A percentile compares a stretch with the other conserved stretches of the same genome.
These are phyloP conservation scores for Neurospora pannonica DNA, from an alignment of 495 filamentous ascomycete species.

Conservation along the genomic window DNA sequence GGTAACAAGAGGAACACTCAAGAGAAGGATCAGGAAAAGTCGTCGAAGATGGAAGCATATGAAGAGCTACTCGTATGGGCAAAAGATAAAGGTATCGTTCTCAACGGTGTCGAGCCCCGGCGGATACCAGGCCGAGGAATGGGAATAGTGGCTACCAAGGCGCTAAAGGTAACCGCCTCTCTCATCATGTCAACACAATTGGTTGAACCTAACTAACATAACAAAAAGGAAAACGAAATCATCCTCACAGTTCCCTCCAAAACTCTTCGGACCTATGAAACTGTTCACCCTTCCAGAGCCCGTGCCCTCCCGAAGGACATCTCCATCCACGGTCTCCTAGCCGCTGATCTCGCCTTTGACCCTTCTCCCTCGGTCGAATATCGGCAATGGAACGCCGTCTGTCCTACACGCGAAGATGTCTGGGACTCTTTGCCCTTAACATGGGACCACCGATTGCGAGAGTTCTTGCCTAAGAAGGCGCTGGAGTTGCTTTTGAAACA, in stretches of 20 bases:
- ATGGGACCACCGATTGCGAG: constrained; percentile 46
- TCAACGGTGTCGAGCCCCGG: constrained; percentile 50
- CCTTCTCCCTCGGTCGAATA: constrained; percentile 14
- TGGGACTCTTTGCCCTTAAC: constrained; percentile 55
- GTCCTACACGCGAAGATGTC: constrained; percentile 54
- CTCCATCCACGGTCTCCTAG: constrained; percentile 58
- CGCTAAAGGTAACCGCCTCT: constrained; percentile 48
- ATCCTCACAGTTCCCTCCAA: constrained; percentile 55
- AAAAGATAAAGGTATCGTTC: constrained; percentile 43
- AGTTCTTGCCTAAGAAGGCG: constrained; percentile 37
- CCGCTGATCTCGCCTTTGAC: constrained; percentile 57
- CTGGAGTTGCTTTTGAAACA: constrained; percentile 50
- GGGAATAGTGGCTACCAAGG: constrained; percentile 59
- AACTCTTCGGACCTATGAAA: constrained; percentile 52
- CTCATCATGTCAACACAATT: background rate
- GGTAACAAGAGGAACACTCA: background rate
- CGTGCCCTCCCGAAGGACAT: constrained; percentile 38
- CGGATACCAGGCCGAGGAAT: constrained; percentile 57
- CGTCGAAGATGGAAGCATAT: constrained; percentile 23
- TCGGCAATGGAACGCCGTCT: constrained; percentile 56
- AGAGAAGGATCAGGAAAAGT: background rate
- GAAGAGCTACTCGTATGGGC: constrained; percentile 55
- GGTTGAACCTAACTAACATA: background rate
- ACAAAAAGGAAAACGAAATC: constrained; percentile 43
- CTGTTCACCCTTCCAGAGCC: constrained; percentile 44